phyloP scores from a whole-genome alignment of 2,329 filamentous ascomycete species.

The Fusarium sp. region DNA sequence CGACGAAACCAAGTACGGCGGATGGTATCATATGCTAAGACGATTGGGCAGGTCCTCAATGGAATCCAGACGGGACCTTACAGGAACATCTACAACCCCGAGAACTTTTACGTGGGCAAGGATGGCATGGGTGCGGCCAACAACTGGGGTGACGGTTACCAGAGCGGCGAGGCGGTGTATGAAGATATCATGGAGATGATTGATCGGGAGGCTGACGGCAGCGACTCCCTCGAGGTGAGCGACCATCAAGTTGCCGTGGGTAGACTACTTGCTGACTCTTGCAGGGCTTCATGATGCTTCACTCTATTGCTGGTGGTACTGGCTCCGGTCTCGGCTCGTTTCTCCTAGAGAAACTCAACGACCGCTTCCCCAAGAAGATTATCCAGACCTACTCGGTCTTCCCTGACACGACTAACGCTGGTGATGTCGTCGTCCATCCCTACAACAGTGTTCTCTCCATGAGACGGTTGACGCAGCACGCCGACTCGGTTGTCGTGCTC shows the following conservation, averaged over 20 bases:
- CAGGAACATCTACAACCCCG: conserved; percentile 98
- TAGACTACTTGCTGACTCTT: neutral
- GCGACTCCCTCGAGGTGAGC: conserved; percentile 83
- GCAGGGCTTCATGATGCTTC: conserved; percentile 95
- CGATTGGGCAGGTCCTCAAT: conserved; percentile 73
- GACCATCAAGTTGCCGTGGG: neutral
- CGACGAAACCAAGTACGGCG: neutral
- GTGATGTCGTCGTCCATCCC: conserved; percentile 94
- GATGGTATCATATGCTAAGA: conserved; percentile 18
- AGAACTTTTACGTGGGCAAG: conserved; percentile 98
- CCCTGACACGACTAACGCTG: conserved; percentile 84
- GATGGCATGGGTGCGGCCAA: conserved; percentile 94
- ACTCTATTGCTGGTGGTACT: conserved; percentile 96
- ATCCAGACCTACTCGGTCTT: conserved; percentile 99
- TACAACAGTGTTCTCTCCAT: conserved; percentile 97
- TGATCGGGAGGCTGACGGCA: conserved; percentile 96
- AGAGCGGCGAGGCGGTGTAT: conserved; percentile 87
- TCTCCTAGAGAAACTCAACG: conserved; percentile 92
- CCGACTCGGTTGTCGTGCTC: conserved; percentile 95
- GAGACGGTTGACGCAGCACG: conserved; percentile 90
- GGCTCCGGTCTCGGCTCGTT: conserved; percentile 96
- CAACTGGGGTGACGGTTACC: conserved; percentile 97
- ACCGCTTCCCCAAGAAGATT: conserved; percentile 97
- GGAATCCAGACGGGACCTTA: conserved; percentile 92
- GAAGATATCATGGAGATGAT: conserved; percentile 99